These are phyloP conservation scores for Arabidopsis lyrata DNA, from an alignment of 441 rosid genomes.

Conservation along the genomic window DNA sequence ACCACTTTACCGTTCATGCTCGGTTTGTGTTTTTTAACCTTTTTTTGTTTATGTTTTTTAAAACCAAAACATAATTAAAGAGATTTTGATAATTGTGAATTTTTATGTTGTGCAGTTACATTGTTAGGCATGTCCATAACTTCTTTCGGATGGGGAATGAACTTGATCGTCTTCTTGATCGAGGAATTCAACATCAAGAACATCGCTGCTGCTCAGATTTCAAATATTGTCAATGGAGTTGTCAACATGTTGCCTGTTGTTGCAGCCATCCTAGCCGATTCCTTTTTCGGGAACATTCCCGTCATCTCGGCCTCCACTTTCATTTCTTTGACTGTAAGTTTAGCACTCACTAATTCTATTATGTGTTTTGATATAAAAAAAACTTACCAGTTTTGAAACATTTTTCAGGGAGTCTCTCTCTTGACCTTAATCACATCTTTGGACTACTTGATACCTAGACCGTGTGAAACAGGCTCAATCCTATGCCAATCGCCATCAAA, in stretches of 20 bases:
- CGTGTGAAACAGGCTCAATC: slow-evolving; percentile 45
- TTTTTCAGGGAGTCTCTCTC: slow-evolving; percentile 50
- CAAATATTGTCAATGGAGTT: slow-evolving; percentile 47
- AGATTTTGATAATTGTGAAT: neutral
- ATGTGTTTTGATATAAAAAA: neutral
- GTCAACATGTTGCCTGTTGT: slow-evolving; percentile 44
- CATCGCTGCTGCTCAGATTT: slow-evolving; percentile 52
- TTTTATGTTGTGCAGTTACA: slow-evolving; percentile 34
- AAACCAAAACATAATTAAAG: too few species aligned
- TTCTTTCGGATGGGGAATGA: slow-evolving; percentile 45
- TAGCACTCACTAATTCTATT: neutral
- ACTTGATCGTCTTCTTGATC: slow-evolving; percentile 57
- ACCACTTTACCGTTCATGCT: slow-evolving; percentile 54
- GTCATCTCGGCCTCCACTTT: slow-evolving; percentile 47
- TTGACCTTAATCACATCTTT: slow-evolving; percentile 49
- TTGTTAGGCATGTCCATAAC: slow-evolving; percentile 41
- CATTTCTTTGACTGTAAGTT: slow-evolving; percentile 41
- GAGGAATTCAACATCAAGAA: slow-evolving; percentile 49
- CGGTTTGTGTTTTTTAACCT: slow-evolving; percentile 26
- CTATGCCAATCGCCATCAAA: slow-evolving; percentile 50
- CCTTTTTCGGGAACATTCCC: slow-evolving; percentile 45
- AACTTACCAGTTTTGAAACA: neutral
- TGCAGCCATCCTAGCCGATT: slow-evolving; percentile 52
- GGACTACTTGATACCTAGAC: slow-evolving; percentile 48
- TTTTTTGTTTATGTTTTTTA: neutral